phyloP scores from a whole-genome alignment of 2,329 filamentous ascomycete genomes.

The Aspergillus luchuensis region DNA sequence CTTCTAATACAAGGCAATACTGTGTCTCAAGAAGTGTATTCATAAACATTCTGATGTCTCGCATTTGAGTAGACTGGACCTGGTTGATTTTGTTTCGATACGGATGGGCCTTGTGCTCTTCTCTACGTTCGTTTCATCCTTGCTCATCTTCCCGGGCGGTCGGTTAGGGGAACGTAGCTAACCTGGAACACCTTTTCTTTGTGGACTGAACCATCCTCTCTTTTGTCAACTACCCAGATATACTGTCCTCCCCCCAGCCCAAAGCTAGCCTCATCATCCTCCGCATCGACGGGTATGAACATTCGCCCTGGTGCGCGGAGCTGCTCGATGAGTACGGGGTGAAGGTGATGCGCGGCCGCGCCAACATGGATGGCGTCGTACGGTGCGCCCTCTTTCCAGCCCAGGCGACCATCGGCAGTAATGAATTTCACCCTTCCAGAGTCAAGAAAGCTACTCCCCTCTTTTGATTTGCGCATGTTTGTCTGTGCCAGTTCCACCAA shows the following conservation, averaged over 20 bases:
- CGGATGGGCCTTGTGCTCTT: too few species aligned
- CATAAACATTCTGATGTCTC: neutral
- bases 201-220: slow-evolving; percentile 57
- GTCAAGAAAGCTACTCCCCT: slow-evolving; percentile 63
- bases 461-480: slow-evolving; percentile 67
- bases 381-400: slow-evolving; percentile 60
- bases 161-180: slow-evolving; percentile 65
- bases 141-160: slow-evolving; percentile 51
- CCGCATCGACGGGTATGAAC: slow-evolving; percentile 64
- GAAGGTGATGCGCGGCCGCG: slow-evolving; percentile 75
- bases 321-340: slow-evolving; percentile 73
- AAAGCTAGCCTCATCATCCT: slow-evolving; percentile 34
- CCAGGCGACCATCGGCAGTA: slow-evolving; percentile 71
- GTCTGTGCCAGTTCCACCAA: slow-evolving; percentile 63
- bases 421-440: slow-evolving; percentile 70
- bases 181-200: slow-evolving; percentile 63
- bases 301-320: slow-evolving; percentile 73
- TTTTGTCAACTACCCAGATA: slow-evolving; percentile 67
- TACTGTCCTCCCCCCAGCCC: slow-evolving; percentile 49
- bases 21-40: neutral
- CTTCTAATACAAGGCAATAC: neutral
- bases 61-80: neutral
- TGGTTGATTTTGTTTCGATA: neutral
- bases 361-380: slow-evolving; percentile 98
- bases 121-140: neutral